Evolutionary conservation across 2,329 filamentous ascomycete genomes (phyloP).

Genomic region (Whalleya microplaca): DNA sequence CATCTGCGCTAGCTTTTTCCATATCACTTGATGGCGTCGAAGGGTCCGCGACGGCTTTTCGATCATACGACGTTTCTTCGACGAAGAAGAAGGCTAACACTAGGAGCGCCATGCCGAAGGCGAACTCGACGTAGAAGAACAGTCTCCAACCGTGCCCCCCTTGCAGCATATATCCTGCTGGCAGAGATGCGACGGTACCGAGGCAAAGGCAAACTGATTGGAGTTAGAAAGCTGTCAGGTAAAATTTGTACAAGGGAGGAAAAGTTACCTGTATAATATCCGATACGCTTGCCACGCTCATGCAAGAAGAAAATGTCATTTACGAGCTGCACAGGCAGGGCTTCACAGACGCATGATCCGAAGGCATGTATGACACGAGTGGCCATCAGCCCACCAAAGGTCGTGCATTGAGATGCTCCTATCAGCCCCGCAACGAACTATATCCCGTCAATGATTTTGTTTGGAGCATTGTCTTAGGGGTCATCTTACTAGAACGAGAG

Average conservation of each 20-base stretch:
- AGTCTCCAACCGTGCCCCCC: slow-evolving; percentile 62
- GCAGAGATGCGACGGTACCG: slow-evolving; percentile 59
- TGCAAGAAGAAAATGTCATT: slow-evolving; percentile 53
- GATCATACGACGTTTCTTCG: slow-evolving; percentile 54
- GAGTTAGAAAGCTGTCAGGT: slow-evolving; percentile 8
- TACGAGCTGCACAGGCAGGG: slow-evolving; percentile 48
- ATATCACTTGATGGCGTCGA: slow-evolving; percentile 26
- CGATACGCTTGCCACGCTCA: slow-evolving; percentile 56
- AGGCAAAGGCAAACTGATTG: slow-evolving; percentile 55
- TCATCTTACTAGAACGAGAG: slow-evolving; percentile 41
- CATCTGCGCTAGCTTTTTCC: slow-evolving; percentile 25
- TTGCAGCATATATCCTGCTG: slow-evolving; percentile 64
- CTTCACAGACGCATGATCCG: slow-evolving; percentile 49
- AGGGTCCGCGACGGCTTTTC: slow-evolving; percentile 23
- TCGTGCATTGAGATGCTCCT: slow-evolving; percentile 42
- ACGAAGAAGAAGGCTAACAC: slow-evolving; percentile 57
- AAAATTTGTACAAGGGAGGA: background rate
- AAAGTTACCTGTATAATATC: slow-evolving; percentile 57
- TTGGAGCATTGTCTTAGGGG: background rate
- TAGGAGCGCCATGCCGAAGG: slow-evolving; percentile 51
- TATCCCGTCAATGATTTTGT: slow-evolving; percentile 1
- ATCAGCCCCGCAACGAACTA: slow-evolving; percentile 47
- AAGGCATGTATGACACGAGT: slow-evolving; percentile 46
- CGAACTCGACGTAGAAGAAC: slow-evolving; percentile 65
- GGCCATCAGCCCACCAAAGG: slow-evolving; percentile 44